Conservation (phyloP, 2,329 filamentous ascomycete species). For the Cytospora chrysosperma region DNA sequence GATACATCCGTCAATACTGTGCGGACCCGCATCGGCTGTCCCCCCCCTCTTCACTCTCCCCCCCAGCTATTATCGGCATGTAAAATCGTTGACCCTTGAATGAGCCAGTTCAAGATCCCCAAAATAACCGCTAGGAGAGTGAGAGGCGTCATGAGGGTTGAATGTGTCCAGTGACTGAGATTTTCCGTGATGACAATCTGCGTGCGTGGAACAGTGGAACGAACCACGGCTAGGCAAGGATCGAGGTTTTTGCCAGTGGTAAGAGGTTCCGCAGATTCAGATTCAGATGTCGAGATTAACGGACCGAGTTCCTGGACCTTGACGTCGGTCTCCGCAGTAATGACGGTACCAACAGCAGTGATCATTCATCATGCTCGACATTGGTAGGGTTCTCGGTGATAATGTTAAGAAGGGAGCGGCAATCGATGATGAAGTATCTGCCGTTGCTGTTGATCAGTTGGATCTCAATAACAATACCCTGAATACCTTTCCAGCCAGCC, state of each 20-base stretch:
- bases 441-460: background rate
- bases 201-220: background rate
- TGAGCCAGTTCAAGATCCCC: background rate
- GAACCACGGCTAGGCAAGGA: constrained; percentile 12
- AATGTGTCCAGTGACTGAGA: background rate
- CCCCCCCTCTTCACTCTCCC: too few species aligned
- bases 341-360: constrained; percentile 3
- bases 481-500: background rate
- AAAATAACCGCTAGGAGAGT: background rate
- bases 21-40: too few species aligned
- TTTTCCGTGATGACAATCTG: background rate
- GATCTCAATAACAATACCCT: too few species aligned
- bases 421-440: background rate
- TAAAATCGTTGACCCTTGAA: background rate
- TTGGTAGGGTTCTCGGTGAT: background rate
- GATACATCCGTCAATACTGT: background rate
- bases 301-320: constrained; percentile 2
- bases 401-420: background rate
- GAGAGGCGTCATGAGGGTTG: background rate
- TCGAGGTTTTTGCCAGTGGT: background rate
- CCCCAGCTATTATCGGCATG: background rate
- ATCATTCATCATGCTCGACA: background rate
- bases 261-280: background rate
- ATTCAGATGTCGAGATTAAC: constrained; percentile 2
- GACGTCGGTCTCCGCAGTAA: background rate